Conservation (phyloP, 345 rosid species). For the Cardamine resedifolia region DNA sequence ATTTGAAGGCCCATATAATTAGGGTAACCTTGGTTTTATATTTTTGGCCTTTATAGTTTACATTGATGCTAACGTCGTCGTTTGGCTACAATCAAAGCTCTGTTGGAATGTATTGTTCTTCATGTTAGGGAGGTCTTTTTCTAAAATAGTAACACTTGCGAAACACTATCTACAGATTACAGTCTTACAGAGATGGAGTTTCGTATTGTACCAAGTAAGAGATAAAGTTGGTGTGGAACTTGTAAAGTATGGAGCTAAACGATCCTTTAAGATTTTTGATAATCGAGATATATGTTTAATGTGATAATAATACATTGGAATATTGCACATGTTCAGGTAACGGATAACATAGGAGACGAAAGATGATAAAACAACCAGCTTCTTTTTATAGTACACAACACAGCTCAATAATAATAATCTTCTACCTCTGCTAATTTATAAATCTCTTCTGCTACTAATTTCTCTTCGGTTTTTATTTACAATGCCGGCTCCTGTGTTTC, state of each 20-base stretch:
- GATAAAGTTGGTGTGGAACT: background rate
- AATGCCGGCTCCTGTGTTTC: slow-evolving; percentile 34
- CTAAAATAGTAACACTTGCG: no score
- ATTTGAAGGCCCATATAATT: slow-evolving; percentile 9
- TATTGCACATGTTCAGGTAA: slow-evolving; percentile 1
- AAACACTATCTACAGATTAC: no score
- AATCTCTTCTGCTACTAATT: slow-evolving; percentile 30
- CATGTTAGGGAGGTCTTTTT: no score
- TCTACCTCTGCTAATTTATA: slow-evolving; percentile 20
- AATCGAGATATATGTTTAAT: background rate
- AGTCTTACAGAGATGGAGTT: no score
- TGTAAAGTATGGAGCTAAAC: background rate
- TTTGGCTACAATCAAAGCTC: no score
- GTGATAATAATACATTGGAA: background rate
- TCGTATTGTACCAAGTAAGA: background rate
- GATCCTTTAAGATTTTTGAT: background rate
- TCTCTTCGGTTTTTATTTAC: slow-evolving; percentile 43
- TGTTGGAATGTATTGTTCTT: no score
- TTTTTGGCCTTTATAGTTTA: background rate
- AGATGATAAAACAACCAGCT: slow-evolving; percentile 10
- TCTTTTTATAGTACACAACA: slow-evolving; percentile 17
- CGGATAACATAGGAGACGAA: background rate
- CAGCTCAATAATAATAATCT: slow-evolving; percentile 1
- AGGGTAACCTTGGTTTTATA: background rate
- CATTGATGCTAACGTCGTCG: background rate